Conservation (phyloP, 1,284 basidiomycete genomes). For the Pseudozyma sp. region DNA sequence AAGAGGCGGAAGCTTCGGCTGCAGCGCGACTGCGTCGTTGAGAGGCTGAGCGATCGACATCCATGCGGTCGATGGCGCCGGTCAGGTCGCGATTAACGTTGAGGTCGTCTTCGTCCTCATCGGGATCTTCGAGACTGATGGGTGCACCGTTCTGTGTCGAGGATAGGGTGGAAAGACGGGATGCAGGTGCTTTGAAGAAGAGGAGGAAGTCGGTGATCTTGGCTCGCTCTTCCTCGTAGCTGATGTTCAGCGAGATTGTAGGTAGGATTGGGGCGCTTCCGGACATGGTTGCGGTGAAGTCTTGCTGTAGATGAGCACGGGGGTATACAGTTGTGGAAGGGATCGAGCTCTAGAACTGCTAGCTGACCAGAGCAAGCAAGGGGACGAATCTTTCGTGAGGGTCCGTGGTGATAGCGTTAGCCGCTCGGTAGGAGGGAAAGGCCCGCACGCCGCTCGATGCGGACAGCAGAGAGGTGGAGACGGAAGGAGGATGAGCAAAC, state of each 20-base stretch:
- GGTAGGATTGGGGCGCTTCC: constrained; percentile 69
- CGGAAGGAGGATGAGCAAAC: too few species aligned
- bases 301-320: background rate
- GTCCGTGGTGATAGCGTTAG: background rate
- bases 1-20: constrained; percentile 16
- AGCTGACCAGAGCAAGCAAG: background rate
- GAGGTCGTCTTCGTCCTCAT: constrained; percentile 31
- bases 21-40: constrained; percentile 6
- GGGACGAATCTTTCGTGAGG: background rate
- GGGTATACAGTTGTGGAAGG: constrained; percentile 10
- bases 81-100: constrained; percentile 32
- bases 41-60: constrained; percentile 25
- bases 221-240: constrained; percentile 72
- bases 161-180: constrained; percentile 32
- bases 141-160: constrained; percentile 15
- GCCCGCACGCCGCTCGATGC: too few species aligned
- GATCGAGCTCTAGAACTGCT: too few species aligned
- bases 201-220: constrained; percentile 65
- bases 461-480: too few species aligned
- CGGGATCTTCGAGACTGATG: constrained; percentile 23
- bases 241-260: constrained; percentile 72
- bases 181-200: constrained; percentile 58
- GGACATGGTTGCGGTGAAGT: constrained; percentile 17
- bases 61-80: constrained; percentile 38
- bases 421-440: too few species aligned